Conservation (phyloP, 73 alveolate genomes). For the Paramecium tetraurelia region DNA sequence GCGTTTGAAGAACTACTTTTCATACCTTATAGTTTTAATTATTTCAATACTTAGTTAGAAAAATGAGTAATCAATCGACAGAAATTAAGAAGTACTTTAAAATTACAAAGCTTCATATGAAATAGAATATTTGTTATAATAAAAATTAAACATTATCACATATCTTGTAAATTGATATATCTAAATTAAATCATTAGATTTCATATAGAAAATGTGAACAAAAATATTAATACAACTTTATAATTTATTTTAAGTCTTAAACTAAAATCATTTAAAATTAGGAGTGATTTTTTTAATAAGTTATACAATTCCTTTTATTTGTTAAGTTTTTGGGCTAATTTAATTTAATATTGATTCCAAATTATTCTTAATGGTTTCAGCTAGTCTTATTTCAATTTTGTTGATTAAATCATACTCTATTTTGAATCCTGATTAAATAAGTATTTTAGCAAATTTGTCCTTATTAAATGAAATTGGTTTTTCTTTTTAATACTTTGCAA, state of each 20-base stretch:
- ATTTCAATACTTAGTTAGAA: too few relatives aligned
- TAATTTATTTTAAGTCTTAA: not conserved
- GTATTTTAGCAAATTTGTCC: not conserved
- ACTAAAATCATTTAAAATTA: not conserved
- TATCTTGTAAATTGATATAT: too few relatives aligned
- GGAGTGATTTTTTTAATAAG: not conserved
- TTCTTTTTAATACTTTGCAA: not conserved
- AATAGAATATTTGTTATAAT: too few relatives aligned
- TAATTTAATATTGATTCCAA: not conserved
- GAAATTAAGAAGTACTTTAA: too few relatives aligned
- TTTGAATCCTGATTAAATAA: slow-evolving; percentile 20
- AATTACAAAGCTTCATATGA: too few relatives aligned
- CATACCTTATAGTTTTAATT: too few relatives aligned
- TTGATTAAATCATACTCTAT: slow-evolving; percentile 13
- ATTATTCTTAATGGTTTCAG: not conserved
- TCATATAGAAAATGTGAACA: not conserved
- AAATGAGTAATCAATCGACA: too few relatives aligned
- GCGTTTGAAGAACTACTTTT: too few relatives aligned
- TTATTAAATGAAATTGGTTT: not conserved
- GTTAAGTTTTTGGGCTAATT: not conserved
- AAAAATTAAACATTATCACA: too few relatives aligned
- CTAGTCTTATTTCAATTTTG: not conserved
- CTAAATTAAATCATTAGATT: too few relatives aligned
- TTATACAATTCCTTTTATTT: not conserved
- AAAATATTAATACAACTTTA: not conserved